Percentiles rank a stretch among this genome's conserved stretches.
Conservation (phyloP, 352 stramenopile species). For the Aphanomyces stellatus region DNA sequence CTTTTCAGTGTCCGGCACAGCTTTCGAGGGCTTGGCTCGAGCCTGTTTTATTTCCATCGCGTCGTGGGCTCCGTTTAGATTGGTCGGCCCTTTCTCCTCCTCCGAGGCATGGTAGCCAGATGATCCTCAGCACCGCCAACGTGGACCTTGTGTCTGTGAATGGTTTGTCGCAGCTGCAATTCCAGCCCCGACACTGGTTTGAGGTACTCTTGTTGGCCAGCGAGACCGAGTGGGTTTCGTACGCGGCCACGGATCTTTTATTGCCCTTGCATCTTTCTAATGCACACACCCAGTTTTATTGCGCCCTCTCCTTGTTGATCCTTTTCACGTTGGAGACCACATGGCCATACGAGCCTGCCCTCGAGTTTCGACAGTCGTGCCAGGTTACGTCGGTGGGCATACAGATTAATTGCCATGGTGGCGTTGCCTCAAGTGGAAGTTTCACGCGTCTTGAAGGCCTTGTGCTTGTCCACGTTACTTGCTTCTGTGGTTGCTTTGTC, state of each 20-base stretch:
- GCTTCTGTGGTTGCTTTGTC: too few species aligned
- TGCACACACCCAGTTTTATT: neutral
- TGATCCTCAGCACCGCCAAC: neutral
- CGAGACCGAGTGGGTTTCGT: neutral
- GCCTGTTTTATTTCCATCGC: constrained; percentile 4
- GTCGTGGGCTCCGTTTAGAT: neutral
- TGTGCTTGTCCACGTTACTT: too few species aligned
- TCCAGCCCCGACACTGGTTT: neutral
- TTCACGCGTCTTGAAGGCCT: too few species aligned
- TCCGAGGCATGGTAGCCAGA: neutral
- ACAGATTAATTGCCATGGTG: neutral
- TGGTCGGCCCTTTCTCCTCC: neutral
- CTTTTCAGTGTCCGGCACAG: neutral
- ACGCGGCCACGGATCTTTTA: neutral
- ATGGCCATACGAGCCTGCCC: neutral
- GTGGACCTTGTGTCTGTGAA: neutral
- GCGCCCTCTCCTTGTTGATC: neutral
- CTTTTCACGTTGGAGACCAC: neutral
- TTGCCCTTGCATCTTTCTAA: neutral
- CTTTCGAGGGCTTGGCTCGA: neutral
- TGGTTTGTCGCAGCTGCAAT: neutral
- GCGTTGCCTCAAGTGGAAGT: neutral
- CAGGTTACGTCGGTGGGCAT: neutral
- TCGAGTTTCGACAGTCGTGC: neutral
- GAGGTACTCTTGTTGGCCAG: neutral